phyloP scores from a whole-genome alignment of 345 rosid genomes.

The Eucalyptus marginata region DNA sequence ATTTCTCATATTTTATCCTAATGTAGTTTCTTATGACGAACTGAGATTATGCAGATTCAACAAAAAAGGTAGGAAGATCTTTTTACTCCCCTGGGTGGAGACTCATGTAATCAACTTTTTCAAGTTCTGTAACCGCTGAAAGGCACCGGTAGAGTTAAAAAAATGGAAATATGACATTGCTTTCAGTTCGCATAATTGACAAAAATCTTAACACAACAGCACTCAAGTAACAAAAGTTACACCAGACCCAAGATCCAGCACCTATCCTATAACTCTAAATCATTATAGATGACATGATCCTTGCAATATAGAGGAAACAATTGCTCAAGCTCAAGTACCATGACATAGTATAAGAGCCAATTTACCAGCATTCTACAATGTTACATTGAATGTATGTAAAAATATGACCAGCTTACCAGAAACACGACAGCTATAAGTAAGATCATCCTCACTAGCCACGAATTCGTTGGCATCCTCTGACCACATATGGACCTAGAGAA shows the following conservation, averaged over 20 bases:
- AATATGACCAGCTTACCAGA: slow-evolving; percentile 45
- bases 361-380: not conserved
- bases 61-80: not conserved
- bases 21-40: not conserved
- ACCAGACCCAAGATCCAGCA: not conserved
- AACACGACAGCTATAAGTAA: slow-evolving; percentile 75
- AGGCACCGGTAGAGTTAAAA: not conserved
- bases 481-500: slow-evolving; percentile 69
- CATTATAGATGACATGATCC: not conserved
- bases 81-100: not conserved
- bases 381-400: not conserved
- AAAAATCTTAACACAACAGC: not conserved
- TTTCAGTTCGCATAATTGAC: not conserved
- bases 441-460: slow-evolving; percentile 91
- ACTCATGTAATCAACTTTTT: not conserved
- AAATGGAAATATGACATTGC: not conserved
- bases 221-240: not conserved
- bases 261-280: not conserved
- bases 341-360: not conserved
- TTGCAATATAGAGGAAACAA: not conserved
- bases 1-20: not conserved
- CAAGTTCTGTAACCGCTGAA: not conserved
- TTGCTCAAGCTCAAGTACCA: not conserved
- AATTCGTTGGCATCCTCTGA: slow-evolving; percentile 79
- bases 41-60: not conserved